phyloP scores from a whole-genome alignment of 1,284 basidiomycete species.

The Papiliotrema fonsecae region DNA sequence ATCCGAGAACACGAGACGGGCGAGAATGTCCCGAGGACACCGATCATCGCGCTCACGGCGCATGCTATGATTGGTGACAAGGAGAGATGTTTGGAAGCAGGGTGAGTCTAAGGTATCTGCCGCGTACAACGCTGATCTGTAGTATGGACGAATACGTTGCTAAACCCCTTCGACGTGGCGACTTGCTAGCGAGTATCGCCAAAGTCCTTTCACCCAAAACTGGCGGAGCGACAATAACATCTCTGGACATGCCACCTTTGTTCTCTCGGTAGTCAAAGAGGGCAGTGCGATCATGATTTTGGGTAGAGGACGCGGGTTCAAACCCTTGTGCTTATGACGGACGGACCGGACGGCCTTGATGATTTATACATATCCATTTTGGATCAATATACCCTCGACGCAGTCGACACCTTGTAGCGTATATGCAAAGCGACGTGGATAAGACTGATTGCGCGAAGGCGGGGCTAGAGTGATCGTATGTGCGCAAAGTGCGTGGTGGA shows the following conservation, averaged over 20 bases:
- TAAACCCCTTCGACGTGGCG: slow-evolving; percentile 48
- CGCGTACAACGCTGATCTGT: not conserved
- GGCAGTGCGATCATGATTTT: no score
- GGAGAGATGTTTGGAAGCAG: slow-evolving; percentile 85
- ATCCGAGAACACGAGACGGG: slow-evolving; percentile 68
- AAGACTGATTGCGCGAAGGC: no score
- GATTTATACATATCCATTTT: no score
- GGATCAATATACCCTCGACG: no score
- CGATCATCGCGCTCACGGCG: slow-evolving; percentile 87
- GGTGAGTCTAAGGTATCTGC: slow-evolving; percentile 34
- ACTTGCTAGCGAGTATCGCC: slow-evolving; percentile 44
- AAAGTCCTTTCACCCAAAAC: slow-evolving; percentile 35
- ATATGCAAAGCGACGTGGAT: no score
- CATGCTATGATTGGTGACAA: slow-evolving; percentile 87
- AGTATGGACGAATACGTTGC: slow-evolving; percentile 51
- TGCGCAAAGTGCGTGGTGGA: no score
- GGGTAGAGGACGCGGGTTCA: no score
- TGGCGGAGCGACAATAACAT: not conserved
- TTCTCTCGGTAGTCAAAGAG: slow-evolving; percentile 3
- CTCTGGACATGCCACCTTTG: slow-evolving; percentile 6
- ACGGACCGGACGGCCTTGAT: no score
- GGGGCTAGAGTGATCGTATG: no score
- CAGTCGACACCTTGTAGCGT: no score
- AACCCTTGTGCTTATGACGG: no score
- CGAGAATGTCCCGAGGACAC: slow-evolving; percentile 66